Evolutionary conservation across 139 green algal genomes (phyloP).

Genomic region (Ulvella scutata): DNA sequence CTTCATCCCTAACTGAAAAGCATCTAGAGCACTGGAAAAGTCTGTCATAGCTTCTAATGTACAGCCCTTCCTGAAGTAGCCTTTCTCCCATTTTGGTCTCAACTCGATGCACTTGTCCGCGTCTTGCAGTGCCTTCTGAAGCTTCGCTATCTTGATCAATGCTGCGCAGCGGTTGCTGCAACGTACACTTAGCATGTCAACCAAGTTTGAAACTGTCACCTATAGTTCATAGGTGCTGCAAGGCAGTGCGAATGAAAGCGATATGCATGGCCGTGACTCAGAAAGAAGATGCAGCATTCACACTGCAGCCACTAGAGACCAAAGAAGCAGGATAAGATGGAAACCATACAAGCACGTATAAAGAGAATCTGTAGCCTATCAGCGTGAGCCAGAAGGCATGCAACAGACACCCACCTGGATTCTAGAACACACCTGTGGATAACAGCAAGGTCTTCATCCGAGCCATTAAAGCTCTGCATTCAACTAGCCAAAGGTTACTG

Average conservation of each 20-base stretch:
- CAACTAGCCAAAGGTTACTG: too few relatives aligned
- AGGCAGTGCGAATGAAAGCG: too few relatives aligned
- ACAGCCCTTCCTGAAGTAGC: constrained; percentile 16
- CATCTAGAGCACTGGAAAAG: constrained; percentile 3
- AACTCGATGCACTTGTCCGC: constrained; percentile 22
- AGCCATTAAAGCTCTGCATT: too few relatives aligned
- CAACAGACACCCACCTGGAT: too few relatives aligned
- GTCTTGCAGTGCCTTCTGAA: constrained; percentile 26
- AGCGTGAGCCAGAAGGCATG: too few relatives aligned
- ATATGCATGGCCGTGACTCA: neutral
- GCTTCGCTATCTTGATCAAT: constrained; percentile 28
- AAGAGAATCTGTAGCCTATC: too few relatives aligned
- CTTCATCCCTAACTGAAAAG: neutral
- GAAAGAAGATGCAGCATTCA: neutral
- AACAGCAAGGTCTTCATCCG: too few relatives aligned
- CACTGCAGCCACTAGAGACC: neutral
- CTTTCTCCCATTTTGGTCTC: constrained; percentile 40
- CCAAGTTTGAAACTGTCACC: too few relatives aligned
- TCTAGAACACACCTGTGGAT: too few relatives aligned
- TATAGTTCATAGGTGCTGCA: too few relatives aligned
- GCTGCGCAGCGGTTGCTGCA: constrained; percentile 36
- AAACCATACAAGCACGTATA: neutral
- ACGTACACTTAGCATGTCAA: too few relatives aligned
- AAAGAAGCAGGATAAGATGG: neutral
- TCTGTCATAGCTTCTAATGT: constrained; percentile 6